phyloP scores from a whole-genome alignment of 2,329 filamentous ascomycete species.

The Exophiala viscosa region DNA sequence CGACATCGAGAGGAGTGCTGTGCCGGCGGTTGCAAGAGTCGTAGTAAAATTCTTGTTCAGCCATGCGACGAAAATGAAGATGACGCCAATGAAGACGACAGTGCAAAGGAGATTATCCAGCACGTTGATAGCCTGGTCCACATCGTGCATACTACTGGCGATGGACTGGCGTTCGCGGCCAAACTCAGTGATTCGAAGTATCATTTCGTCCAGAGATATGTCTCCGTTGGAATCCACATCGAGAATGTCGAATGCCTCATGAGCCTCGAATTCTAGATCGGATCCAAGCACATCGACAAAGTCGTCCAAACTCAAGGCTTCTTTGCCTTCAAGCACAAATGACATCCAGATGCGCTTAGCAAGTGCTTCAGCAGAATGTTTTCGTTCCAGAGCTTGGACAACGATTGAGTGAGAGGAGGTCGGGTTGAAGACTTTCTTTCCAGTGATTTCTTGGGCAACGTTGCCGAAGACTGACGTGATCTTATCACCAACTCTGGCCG shows the following conservation, averaged over 20 bases:
- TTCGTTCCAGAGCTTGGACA: slow-evolving; percentile 81
- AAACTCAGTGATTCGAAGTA: slow-evolving; percentile 78
- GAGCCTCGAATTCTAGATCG: slow-evolving; percentile 69
- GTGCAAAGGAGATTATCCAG: slow-evolving; percentile 82
- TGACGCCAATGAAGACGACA: slow-evolving; percentile 72
- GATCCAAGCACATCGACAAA: slow-evolving; percentile 81
- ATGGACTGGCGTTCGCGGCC: slow-evolving; percentile 85
- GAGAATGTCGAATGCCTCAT: slow-evolving; percentile 76
- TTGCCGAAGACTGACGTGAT: slow-evolving; percentile 91
- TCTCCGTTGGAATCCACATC: slow-evolving; percentile 90
- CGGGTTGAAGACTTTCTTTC: slow-evolving; percentile 91
- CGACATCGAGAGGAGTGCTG: slow-evolving; percentile 87
- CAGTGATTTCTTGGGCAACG: slow-evolving; percentile 89
- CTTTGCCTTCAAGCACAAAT: slow-evolving; percentile 85
- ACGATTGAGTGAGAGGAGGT: slow-evolving; percentile 88
- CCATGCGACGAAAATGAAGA: slow-evolving; percentile 88
- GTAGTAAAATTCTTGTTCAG: slow-evolving; percentile 81
- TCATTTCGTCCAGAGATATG: slow-evolving; percentile 92
- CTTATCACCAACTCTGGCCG: slow-evolving; percentile 84
- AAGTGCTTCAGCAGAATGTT: slow-evolving; percentile 79
- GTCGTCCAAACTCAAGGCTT: slow-evolving; percentile 75
- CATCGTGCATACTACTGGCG: slow-evolving; percentile 91
- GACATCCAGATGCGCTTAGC: slow-evolving; percentile 98
- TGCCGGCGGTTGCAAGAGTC: slow-evolving; percentile 84
- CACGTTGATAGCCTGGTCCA: slow-evolving; percentile 87